Conservation (phyloP, 352 stramenopile genomes). For the Phytophthora europaea region DNA sequence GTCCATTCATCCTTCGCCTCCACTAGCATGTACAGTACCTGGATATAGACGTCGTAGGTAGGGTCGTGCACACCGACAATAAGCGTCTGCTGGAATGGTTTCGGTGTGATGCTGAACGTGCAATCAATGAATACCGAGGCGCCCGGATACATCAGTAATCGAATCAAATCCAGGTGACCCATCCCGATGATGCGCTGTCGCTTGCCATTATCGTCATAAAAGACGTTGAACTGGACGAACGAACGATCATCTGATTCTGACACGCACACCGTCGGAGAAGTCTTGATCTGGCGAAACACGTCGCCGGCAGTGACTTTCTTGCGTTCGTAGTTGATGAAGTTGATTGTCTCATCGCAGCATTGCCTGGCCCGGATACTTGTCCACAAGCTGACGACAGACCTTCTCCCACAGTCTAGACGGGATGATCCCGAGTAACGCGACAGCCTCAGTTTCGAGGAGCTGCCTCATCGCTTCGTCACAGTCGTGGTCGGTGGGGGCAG, state of each 20-base stretch:
- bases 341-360: constrained; percentile 1
- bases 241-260: constrained; percentile 16
- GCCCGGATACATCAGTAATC: constrained; percentile 2
- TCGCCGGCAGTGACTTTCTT: not conserved
- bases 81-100: not conserved
- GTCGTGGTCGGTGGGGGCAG: not conserved
- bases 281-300: constrained; percentile 5
- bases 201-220: not conserved
- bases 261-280: not conserved
- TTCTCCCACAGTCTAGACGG: not conserved
- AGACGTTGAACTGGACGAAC: constrained; percentile 10
- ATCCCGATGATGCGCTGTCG: constrained; percentile 8
- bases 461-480: constrained; percentile 3
- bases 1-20: constrained; percentile 19
- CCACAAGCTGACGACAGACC: not conserved
- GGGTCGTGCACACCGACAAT: constrained; percentile 6
- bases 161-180: constrained; percentile 5
- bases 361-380: constrained; percentile 2
- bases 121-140: constrained; percentile 5
- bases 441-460: not conserved
- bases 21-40: not conserved
- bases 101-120: constrained; percentile 5
- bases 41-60: constrained; percentile 10
- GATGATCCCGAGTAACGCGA: not conserved
- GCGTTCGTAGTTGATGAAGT: constrained; percentile 10